phyloP scores from a whole-genome alignment of 805 yeast genomes.

The Yamadazyma ubonensis region DNA sequence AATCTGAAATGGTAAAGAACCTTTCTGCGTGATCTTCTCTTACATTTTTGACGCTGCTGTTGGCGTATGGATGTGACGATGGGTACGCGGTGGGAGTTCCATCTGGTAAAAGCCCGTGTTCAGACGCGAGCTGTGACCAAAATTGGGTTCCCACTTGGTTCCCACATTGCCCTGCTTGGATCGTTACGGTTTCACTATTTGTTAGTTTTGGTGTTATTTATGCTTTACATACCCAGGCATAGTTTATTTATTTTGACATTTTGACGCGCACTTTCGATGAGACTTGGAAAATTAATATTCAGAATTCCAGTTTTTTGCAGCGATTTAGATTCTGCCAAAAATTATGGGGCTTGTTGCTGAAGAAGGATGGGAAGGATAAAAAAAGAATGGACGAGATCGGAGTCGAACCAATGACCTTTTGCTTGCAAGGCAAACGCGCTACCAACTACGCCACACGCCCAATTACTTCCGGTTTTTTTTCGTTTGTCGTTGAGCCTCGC shows the following conservation, averaged over 20 bases:
- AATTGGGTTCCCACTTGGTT: constrained; percentile 91
- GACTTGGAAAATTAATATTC: background rate
- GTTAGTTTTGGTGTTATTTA: constrained; percentile 21
- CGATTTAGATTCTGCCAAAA: background rate
- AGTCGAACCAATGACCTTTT: constrained; percentile 76
- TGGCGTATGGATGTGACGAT: constrained; percentile 13
- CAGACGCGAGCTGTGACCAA: constrained; percentile 85
- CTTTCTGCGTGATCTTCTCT: constrained; percentile 73
- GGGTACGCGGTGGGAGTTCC: constrained; percentile 50
- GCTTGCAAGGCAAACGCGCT: constrained; percentile 81
- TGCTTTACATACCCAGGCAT: constrained; percentile 24
- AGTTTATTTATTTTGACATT: constrained; percentile 7
- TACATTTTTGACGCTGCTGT: constrained; percentile 11
- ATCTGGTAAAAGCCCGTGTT: constrained; percentile 77
- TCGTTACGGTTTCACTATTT: constrained; percentile 60
- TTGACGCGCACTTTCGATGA: constrained; percentile 3
- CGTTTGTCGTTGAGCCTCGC: no score
- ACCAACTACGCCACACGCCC: constrained; percentile 83
- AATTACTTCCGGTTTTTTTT: background rate
- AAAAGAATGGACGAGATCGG: constrained; percentile 65
- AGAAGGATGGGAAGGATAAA: constrained; percentile 11
- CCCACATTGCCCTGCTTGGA: constrained; percentile 92
- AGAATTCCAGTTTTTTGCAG: background rate
- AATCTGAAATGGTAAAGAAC: constrained; percentile 76
- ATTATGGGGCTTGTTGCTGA: background rate